Conservation (phyloP, 2,329 filamentous ascomycete species). For the Fusarium anguioides region DNA sequence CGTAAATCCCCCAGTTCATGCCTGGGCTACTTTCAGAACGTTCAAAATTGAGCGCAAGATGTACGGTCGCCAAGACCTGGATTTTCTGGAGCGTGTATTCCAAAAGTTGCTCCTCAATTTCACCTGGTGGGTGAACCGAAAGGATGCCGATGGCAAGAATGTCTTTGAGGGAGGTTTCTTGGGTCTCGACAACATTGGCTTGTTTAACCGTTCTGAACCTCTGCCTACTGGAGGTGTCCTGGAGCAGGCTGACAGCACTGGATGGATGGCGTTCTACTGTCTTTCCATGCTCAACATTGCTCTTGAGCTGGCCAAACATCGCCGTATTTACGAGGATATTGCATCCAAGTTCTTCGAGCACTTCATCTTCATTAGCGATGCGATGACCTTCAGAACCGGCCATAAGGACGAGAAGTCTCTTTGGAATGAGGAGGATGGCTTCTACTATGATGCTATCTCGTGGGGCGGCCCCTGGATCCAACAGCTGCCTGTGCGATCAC, state of each 20-base stretch:
- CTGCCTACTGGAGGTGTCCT: constrained; percentile 92
- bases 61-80: constrained; percentile 92
- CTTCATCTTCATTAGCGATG: constrained; percentile 97
- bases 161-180: constrained; percentile 97
- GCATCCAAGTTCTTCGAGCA: constrained; percentile 99
- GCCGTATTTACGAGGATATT: constrained; percentile 95
- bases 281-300: constrained; percentile 97
- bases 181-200: constrained; percentile 94
- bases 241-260: constrained; percentile 96
- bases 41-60: constrained; percentile 99
- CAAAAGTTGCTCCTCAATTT: constrained; percentile 97
- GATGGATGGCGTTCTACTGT: constrained; percentile 99
- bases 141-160: constrained; percentile 94
- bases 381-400: constrained; percentile 86
- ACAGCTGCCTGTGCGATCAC: constrained; percentile 89
- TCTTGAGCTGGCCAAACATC: constrained; percentile 92
- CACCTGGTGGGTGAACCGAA: constrained; percentile 99
- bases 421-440: constrained; percentile 96
- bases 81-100: constrained; percentile 96
- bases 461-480: constrained; percentile 95
- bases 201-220: constrained; percentile 97
- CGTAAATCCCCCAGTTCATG: constrained; percentile 95
- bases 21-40: constrained; percentile 93
- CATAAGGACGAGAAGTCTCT: constrained; percentile 81
- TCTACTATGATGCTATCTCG: constrained; percentile 98